These are phyloP conservation scores for Alternaria angustiovoidea DNA, from an alignment of 2,329 filamentous ascomycete genomes.

Conservation along the genomic window DNA sequence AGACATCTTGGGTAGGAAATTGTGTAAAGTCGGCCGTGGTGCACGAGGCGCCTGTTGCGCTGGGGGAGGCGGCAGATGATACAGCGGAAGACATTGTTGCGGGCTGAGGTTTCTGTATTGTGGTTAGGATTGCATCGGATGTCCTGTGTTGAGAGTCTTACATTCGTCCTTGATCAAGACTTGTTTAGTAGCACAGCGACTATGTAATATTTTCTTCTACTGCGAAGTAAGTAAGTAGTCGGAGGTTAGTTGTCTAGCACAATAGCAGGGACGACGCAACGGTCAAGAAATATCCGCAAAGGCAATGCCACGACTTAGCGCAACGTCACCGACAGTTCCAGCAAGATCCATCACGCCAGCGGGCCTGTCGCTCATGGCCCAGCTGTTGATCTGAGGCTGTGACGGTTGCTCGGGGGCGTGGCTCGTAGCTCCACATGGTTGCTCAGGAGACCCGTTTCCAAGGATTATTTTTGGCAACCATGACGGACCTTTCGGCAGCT, in stretches of 20 bases:
- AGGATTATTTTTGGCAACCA: constrained; percentile 26
- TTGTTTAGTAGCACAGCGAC: neutral
- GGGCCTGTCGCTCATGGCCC: neutral
- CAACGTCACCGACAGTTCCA: constrained; percentile 17
- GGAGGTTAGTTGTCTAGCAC: constrained; percentile 1
- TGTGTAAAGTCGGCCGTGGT: constrained; percentile 32
- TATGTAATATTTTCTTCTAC: neutral
- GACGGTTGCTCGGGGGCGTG: constrained; percentile 11
- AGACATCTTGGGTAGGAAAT: constrained; percentile 39
- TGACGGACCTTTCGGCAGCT: constrained; percentile 15
- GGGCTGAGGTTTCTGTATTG: neutral
- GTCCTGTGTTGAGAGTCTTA: neutral
- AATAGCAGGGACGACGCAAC: neutral
- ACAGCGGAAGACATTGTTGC: constrained; percentile 28
- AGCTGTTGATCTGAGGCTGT: constrained; percentile 18
- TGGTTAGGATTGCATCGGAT: neutral
- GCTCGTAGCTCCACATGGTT: constrained; percentile 28
- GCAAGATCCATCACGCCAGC: constrained; percentile 1
- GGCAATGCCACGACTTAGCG: constrained; percentile 4
- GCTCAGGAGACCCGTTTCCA: constrained; percentile 21
- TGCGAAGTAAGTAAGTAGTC: neutral
- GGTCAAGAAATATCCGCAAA: constrained; percentile 4
- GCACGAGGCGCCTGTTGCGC: constrained; percentile 31
- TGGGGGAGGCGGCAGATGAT: constrained; percentile 27
- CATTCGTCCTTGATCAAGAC: neutral